phyloP scores from a whole-genome alignment of 345 rosid species.

The Garcia nutans region DNA sequence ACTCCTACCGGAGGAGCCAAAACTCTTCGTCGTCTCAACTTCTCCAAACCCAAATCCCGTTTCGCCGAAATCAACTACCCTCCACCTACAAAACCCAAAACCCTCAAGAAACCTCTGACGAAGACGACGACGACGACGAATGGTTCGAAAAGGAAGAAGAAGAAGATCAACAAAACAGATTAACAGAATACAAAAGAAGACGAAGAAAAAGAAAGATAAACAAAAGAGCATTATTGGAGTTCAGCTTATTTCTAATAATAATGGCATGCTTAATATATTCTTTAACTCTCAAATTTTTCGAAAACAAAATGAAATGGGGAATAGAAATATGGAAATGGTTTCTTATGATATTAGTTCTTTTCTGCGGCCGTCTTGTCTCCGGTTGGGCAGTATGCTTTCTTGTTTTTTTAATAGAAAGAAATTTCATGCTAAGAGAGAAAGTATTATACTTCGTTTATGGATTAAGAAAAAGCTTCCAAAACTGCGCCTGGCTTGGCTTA shows the following conservation, averaged over 20 bases:
- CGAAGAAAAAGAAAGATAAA: slow-evolving; percentile 26
- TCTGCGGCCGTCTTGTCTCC: slow-evolving; percentile 42
- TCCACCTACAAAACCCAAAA: slow-evolving; percentile 13
- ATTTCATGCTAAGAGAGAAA: slow-evolving; percentile 45
- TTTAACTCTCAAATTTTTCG: slow-evolving; percentile 27
- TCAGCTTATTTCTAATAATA: slow-evolving; percentile 34
- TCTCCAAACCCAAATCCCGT: slow-evolving; percentile 54
- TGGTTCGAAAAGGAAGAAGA: slow-evolving; percentile 22
- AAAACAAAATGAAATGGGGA: slow-evolving; percentile 20
- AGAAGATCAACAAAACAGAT: background rate
- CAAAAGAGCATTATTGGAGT: slow-evolving; percentile 34
- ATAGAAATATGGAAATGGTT: slow-evolving; percentile 58
- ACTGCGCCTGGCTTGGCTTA: slow-evolving; percentile 42
- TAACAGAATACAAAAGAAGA: background rate
- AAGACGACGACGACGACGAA: slow-evolving; percentile 31
- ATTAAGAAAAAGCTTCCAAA: slow-evolving; percentile 38
- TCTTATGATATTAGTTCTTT: slow-evolving; percentile 39
- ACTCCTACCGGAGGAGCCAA: slow-evolving; percentile 15
- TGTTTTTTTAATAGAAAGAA: slow-evolving; percentile 39
- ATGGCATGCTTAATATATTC: slow-evolving; percentile 40
- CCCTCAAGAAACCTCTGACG: background rate
- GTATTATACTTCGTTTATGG: slow-evolving; percentile 48
- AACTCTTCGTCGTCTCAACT: slow-evolving; percentile 32
- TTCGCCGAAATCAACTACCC: slow-evolving; percentile 33
- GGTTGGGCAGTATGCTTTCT: slow-evolving; percentile 32